Conservation (phyloP, 2,329 filamentous ascomycete species). For the Cyphellophora attinorum region DNA sequence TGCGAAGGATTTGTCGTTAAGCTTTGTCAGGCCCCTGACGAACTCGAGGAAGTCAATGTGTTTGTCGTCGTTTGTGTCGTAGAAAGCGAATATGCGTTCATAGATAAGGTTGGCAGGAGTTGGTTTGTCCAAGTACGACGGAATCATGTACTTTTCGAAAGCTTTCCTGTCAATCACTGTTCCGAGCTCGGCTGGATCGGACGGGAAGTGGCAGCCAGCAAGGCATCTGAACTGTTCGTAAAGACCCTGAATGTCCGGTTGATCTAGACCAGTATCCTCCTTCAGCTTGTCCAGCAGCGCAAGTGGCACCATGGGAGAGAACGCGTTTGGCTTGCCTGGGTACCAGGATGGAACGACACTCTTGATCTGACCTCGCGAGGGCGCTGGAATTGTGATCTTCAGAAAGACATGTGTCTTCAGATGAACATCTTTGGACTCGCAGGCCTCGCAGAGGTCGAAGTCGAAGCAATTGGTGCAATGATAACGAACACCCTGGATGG, state of each 20-base stretch:
- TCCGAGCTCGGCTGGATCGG: slow-evolving; percentile 67
- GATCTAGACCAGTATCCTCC: slow-evolving; percentile 67
- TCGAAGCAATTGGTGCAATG: slow-evolving; percentile 93
- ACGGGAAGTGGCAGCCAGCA: slow-evolving; percentile 73
- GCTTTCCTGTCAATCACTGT: slow-evolving; percentile 86
- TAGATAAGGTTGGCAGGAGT: slow-evolving; percentile 81
- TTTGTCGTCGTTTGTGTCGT: slow-evolving; percentile 81
- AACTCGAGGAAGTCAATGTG: slow-evolving; percentile 92
- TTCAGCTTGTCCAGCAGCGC: slow-evolving; percentile 59
- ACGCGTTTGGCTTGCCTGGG: slow-evolving; percentile 70
- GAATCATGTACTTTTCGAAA: slow-evolving; percentile 83
- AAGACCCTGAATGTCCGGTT: slow-evolving; percentile 79
- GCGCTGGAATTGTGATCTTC: slow-evolving; percentile 84
- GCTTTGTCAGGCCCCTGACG: slow-evolving; percentile 64
- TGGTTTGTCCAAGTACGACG: slow-evolving; percentile 69
- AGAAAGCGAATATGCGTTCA: slow-evolving; percentile 94
- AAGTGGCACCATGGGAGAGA: slow-evolving; percentile 57
- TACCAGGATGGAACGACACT: slow-evolving; percentile 80
- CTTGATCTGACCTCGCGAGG: slow-evolving; percentile 53
- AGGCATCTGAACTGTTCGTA: slow-evolving; percentile 97
- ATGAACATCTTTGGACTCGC: slow-evolving; percentile 64
- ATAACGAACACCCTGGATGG: slow-evolving; percentile 86
- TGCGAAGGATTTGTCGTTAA: slow-evolving; percentile 52
- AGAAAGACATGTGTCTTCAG: slow-evolving; percentile 92
- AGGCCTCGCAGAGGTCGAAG: slow-evolving; percentile 90